phyloP scores from a whole-genome alignment of 2,329 filamentous ascomycete species.

The Beauveria scarabaeidicola region DNA sequence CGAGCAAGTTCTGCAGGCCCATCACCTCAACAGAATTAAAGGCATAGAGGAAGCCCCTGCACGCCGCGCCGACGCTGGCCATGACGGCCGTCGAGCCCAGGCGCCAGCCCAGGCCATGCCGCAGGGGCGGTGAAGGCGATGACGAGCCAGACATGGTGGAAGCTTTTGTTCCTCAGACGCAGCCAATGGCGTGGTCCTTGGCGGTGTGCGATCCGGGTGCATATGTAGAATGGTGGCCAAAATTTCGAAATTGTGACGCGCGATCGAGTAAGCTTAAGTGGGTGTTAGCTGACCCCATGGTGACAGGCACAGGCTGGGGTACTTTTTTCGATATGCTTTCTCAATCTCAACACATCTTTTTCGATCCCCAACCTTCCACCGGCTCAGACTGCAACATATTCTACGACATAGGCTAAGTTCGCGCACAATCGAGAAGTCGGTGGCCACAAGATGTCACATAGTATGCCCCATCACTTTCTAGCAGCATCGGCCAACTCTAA shows the following conservation, averaged over 20 bases:
- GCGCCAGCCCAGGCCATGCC: constrained; percentile 61
- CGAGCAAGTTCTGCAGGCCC: constrained; percentile 67
- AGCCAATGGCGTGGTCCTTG: constrained; percentile 8
- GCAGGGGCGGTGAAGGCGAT: constrained; percentile 18
- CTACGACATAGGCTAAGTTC: too few relatives aligned
- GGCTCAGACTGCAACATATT: too few relatives aligned
- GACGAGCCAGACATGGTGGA: constrained; percentile 15
- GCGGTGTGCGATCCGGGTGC: neutral
- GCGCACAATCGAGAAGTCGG: neutral
- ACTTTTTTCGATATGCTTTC: neutral
- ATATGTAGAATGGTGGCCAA: neutral
- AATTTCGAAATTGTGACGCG: neutral
- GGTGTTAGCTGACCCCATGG: neutral
- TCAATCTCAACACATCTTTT: neutral
- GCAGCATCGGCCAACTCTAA: constrained; percentile 4
- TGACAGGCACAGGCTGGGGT: neutral
- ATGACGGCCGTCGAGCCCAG: constrained; percentile 65
- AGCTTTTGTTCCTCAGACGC: constrained; percentile 1
- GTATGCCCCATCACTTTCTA: constrained; percentile 24
- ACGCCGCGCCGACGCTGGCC: constrained; percentile 62
- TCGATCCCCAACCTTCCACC: neutral
- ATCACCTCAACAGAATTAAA: constrained; percentile 68
- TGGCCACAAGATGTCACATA: constrained; percentile 29
- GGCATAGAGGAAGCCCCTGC: constrained; percentile 64
- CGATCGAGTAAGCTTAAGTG: neutral